Conservation (phyloP, 345 rosid species). For the Stellera chamaejasme region DNA sequence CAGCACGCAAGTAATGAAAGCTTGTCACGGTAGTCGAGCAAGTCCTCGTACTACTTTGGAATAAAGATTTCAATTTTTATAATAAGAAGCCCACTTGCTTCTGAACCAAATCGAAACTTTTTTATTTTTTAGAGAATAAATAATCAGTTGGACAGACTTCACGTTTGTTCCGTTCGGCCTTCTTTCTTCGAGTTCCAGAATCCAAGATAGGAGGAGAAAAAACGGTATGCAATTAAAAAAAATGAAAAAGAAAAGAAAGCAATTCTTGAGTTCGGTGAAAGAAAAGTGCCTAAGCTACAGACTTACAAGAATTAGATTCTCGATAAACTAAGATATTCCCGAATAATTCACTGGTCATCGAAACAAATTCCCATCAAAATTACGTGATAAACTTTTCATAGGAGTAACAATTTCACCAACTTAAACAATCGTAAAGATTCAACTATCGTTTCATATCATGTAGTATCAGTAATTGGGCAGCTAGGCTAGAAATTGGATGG, state of each 20-base stretch:
- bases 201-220: conserved; percentile 27
- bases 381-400: not conserved
- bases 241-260: conserved; percentile 2
- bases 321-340: not conserved
- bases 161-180: conserved; percentile 7
- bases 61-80: too few relatives aligned
- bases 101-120: too few relatives aligned
- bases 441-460: too few relatives aligned
- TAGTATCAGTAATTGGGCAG: too few relatives aligned
- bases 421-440: not conserved
- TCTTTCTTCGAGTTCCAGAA: conserved; percentile 20
- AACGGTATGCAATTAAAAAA: conserved; percentile 12
- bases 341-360: not conserved
- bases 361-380: not conserved
- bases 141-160: conserved; percentile 11
- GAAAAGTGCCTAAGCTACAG: not conserved
- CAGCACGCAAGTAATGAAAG: too few relatives aligned
- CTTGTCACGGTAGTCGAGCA: too few relatives aligned
- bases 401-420: not conserved
- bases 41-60: too few relatives aligned
- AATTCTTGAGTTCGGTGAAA: conserved; percentile 5
- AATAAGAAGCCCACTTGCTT: too few relatives aligned
- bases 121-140: conserved; percentile 9
- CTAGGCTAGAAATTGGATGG: not conserved
- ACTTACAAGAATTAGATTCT: conserved; percentile 3